These are phyloP conservation scores for Leishmania tropica DNA, from an alignment of 208 protist genomes.

Conservation along the genomic window DNA sequence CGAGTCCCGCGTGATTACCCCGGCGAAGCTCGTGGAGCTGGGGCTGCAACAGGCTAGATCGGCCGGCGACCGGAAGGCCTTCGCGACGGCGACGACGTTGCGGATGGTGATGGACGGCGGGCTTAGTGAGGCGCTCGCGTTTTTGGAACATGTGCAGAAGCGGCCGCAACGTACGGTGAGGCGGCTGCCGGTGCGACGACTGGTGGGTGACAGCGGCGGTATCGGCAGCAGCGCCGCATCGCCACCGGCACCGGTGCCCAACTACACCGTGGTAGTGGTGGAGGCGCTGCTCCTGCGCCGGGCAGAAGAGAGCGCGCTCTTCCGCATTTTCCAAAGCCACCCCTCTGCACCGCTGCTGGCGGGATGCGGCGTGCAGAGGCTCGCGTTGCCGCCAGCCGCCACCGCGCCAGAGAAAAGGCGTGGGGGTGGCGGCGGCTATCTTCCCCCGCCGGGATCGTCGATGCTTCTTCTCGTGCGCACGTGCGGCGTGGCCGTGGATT, in stretches of 20 bases:
- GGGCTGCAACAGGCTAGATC: constrained; percentile 8
- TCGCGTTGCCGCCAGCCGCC: constrained; percentile 37
- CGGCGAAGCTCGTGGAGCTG: constrained; percentile 24
- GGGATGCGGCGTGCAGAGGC: constrained; percentile 59
- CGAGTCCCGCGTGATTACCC: constrained; percentile 28
- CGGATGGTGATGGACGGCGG: constrained; percentile 29
- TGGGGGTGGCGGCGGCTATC: not conserved
- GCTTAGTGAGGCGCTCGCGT: constrained; percentile 20
- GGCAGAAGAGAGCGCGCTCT: constrained; percentile 65
- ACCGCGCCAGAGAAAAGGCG: constrained; percentile 3
- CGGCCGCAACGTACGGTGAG: constrained; percentile 17
- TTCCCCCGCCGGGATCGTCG: not conserved
- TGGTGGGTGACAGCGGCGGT: not conserved
- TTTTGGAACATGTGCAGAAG: constrained; percentile 33
- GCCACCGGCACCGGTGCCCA: not conserved
- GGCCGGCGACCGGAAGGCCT: constrained; percentile 10
- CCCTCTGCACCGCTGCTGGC: constrained; percentile 36
- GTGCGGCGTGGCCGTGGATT: constrained; percentile 44
- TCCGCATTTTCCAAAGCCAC: constrained; percentile 69
- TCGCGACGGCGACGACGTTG: constrained; percentile 23
- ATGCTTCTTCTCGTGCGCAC: constrained; percentile 45
- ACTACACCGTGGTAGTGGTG: constrained; percentile 5
- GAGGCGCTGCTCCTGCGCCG: constrained; percentile 42
- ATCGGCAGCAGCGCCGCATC: not conserved
- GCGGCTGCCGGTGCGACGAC: constrained; percentile 21